These are phyloP conservation scores for Taphrina wiesneri DNA, from an alignment of 1,139 yeast species.

Conservation along the genomic window DNA sequence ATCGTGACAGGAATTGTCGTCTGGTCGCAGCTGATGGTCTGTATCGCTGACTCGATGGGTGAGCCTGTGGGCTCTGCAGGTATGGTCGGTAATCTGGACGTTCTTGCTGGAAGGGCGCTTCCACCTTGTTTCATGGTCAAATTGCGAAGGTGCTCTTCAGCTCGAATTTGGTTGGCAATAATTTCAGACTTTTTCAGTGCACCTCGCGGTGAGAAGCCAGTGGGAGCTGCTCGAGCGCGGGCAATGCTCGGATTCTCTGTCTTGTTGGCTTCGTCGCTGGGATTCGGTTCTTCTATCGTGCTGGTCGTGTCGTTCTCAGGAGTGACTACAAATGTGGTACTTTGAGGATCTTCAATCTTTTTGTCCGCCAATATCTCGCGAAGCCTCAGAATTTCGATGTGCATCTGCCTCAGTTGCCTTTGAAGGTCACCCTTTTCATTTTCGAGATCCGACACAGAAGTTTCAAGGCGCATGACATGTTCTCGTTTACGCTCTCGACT, in stretches of 20 bases:
- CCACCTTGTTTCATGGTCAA: constrained; percentile 4
- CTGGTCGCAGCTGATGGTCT: neutral
- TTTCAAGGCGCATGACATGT: constrained; percentile 28
- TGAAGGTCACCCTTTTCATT: neutral
- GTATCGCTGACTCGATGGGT: neutral
- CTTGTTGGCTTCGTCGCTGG: neutral
- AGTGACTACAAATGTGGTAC: neutral
- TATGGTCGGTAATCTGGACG: neutral
- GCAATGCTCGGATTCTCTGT: neutral
- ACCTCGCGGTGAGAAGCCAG: constrained; percentile 33
- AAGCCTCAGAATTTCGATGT: constrained; percentile 13
- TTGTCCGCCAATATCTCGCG: constrained; percentile 9
- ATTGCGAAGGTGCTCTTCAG: constrained; percentile 23
- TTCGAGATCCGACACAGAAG: constrained; percentile 19
- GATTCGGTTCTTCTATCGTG: neutral
- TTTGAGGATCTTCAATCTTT: neutral
- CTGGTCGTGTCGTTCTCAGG: neutral
- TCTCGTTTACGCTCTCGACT: constrained; percentile 32
- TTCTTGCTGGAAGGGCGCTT: neutral
- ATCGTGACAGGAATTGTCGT: neutral
- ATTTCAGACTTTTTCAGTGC: constrained; percentile 28
- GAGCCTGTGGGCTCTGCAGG: neutral
- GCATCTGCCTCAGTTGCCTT: constrained; percentile 5
- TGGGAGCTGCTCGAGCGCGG: constrained; percentile 19
- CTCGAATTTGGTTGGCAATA: constrained; percentile 23